Evolutionary conservation across 768 basidiomycete genomes (phyloP), one percentile per base, ranked within the genome.

Genomic region (Chalciporus pseudorubinellus): DNA sequence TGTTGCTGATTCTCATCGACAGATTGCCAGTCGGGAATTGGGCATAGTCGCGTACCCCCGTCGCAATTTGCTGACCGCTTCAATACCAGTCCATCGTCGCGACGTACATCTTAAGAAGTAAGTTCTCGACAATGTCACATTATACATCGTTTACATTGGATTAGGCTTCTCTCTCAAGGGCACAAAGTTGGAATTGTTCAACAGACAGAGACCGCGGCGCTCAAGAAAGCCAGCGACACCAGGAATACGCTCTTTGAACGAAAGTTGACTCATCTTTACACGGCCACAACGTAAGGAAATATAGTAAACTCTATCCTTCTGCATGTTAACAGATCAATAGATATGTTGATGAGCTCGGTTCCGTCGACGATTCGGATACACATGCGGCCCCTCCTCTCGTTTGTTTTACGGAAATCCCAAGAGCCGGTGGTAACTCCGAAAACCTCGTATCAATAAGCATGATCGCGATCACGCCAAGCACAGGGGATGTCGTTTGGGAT

Each of bases 401-500:
- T 62, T 80, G 92, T 44, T 60, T 98, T 18, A 84, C 89, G 41
- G 87, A 93, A 58, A 43, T 50, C 33, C 44, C 53, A 2, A 26
- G 56, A 59, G 48, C 38, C 9, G 22, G 67, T 2, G 46, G 46
- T 22, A 24, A 44, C 26, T 46, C 43, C 14, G 62, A 57, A 21
- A 67, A 60, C 5, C 59, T 76, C 45, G 77, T 82, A 4, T 70
- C 60, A 1, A 77, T 98, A 36, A 85, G 85, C 8, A 74, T 98
- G 69, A 77, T 98, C 29, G 80, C 82, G 14, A 83, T 97, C 14
- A 83, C 84, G 50, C 91, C 94, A 1, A 84, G 84, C 42, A 97
- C 93, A 0, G 95, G 95, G 1, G 95, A 97, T 57, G 87, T 99
- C 3, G 72, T 92, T 3, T 98, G 92, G 83, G 95, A 99, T 61